These are phyloP conservation scores for Triticum urartu DNA, from an alignment of 176 grass and related monocot genomes.

Conservation along the genomic window DNA sequence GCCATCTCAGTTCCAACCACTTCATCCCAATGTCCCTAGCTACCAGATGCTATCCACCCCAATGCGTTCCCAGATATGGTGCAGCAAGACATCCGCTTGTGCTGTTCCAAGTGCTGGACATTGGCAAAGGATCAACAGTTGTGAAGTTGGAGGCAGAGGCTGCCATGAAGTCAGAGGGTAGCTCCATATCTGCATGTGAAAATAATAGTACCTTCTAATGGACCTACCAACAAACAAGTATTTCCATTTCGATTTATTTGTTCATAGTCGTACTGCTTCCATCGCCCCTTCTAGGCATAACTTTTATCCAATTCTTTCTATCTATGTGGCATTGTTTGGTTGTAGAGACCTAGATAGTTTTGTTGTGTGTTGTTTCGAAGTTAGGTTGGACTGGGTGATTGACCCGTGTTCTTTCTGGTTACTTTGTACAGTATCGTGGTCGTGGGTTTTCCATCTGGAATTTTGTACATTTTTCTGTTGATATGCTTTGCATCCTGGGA, in stretches of 20 bases:
- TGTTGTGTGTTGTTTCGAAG: conserved; percentile 35
- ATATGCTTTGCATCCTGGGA: neutral
- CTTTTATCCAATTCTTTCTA: conserved; percentile 62
- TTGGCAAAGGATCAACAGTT: conserved; percentile 59
- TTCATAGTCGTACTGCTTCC: conserved; percentile 53
- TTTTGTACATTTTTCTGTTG: conserved; percentile 22
- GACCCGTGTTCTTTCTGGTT: neutral
- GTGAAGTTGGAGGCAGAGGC: conserved; percentile 66
- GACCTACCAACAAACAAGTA: conserved; percentile 22
- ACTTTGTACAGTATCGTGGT: conserved; percentile 16
- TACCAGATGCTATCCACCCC: conserved; percentile 56
- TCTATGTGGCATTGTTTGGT: conserved; percentile 50
- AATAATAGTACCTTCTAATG: conserved; percentile 69
- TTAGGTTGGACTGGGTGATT: neutral
- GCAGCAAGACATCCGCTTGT: conserved; percentile 71
- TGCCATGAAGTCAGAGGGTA: conserved; percentile 61
- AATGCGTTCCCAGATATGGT: conserved; percentile 69
- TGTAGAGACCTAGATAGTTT: conserved; percentile 40
- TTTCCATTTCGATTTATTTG: conserved; percentile 45
- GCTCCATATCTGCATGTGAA: conserved; percentile 70
- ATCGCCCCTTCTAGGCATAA: conserved; percentile 13
- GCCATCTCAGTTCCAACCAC: conserved; percentile 52
- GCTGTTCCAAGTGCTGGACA: conserved; percentile 66
- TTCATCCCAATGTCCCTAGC: conserved; percentile 35
- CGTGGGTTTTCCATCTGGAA: neutral